Evolutionary conservation across 2,329 filamentous ascomycete species (phyloP).

Genomic region (Botrytis paeoniae): DNA sequence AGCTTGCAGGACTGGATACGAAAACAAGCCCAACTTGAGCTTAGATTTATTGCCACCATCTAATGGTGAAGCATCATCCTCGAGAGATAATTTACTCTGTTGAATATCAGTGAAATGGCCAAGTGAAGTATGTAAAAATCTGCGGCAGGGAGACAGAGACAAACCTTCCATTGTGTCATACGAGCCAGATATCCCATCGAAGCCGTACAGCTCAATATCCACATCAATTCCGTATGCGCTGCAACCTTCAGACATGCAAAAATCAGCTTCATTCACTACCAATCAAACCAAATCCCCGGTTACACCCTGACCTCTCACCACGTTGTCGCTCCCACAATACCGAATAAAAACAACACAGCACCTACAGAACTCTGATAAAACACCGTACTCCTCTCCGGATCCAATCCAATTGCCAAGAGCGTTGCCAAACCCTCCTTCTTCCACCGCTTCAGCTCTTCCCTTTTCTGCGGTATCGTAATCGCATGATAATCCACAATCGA

Average conservation of each 20-base stretch:
- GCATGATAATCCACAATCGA: constrained; percentile 93
- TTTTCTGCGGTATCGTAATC: constrained; percentile 73
- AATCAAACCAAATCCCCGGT: background rate
- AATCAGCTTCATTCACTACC: background rate
- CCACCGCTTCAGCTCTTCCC: constrained; percentile 57
- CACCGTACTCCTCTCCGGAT: constrained; percentile 71
- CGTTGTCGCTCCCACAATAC: background rate
- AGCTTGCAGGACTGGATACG: constrained; percentile 92
- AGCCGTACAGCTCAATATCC: constrained; percentile 89
- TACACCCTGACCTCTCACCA: background rate
- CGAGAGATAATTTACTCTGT: constrained; percentile 70
- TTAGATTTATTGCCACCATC: constrained; percentile 57
- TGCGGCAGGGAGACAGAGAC: constrained; percentile 11
- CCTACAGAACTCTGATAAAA: constrained; percentile 79
- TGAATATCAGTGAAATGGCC: background rate
- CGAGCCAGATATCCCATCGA: constrained; percentile 90
- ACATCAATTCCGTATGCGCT: constrained; percentile 88
- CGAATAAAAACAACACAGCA: constrained; percentile 11
- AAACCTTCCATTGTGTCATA: constrained; percentile 99
- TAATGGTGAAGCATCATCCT: constrained; percentile 55
- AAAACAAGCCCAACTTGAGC: constrained; percentile 86
- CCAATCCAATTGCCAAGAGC: constrained; percentile 78
- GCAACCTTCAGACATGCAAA: constrained; percentile 52
- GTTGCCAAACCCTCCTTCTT: constrained; percentile 75
- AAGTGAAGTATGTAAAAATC: background rate